These are phyloP conservation scores for Vanilla planifolia DNA, from an alignment of 106 monocot species.

Conservation along the genomic window DNA sequence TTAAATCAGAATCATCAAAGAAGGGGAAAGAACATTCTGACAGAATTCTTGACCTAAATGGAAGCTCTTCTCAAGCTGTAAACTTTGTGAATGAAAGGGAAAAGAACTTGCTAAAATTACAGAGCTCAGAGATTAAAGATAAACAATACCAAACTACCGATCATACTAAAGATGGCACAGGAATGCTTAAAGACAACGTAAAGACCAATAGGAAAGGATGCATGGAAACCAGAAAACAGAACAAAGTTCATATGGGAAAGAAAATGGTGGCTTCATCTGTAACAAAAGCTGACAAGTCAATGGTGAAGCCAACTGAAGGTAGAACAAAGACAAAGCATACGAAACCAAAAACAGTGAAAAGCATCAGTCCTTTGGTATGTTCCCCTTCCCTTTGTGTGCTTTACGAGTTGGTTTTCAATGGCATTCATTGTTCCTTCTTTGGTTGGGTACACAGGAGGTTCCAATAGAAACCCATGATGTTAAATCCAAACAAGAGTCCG, in stretches of 20 bases:
- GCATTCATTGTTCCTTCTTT: not conserved
- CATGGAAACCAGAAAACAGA: not conserved
- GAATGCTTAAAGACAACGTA: not conserved
- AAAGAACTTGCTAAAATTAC: slow-evolving; percentile 13
- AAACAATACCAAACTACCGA: slow-evolving; percentile 16
- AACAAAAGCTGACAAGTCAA: not conserved
- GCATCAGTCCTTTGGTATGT: not conserved
- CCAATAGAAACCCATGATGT: not conserved
- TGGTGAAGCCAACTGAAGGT: not conserved
- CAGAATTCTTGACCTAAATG: not conserved
- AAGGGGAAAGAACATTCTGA: slow-evolving; percentile 23
- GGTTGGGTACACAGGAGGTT: slow-evolving; percentile 3
- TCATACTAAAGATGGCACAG: not conserved
- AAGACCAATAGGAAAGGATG: not conserved
- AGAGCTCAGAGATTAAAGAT: slow-evolving; percentile 12
- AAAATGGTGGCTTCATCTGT: not conserved
- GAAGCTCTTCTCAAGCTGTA: slow-evolving; percentile 4
- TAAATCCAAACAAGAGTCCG: slow-evolving; percentile 6
- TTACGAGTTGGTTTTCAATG: too few relatives aligned
- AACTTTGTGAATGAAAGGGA: not conserved
- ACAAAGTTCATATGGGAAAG: not conserved
- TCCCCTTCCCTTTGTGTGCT: not conserved
- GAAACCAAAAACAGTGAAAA: not conserved
- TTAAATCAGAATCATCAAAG: slow-evolving; percentile 23
- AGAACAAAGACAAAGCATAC: not conserved